These are phyloP conservation scores for Chlorella sp. DNA, from an alignment of 139 green algal species.

Conservation along the genomic window DNA sequence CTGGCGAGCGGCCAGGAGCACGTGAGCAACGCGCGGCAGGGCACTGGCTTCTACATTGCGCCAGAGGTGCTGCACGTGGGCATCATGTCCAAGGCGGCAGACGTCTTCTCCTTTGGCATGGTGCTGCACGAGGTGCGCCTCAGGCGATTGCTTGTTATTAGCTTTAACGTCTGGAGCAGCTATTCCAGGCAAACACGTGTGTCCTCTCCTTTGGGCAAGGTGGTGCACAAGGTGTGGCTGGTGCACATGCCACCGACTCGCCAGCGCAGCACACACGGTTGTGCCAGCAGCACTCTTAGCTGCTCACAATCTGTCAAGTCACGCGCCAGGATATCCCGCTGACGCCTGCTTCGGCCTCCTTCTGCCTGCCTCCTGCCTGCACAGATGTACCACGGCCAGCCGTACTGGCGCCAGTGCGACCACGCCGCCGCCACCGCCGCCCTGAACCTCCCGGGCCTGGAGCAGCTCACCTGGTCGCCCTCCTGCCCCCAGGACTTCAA, in stretches of 20 bases:
- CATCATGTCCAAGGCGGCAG: slow-evolving; percentile 13
- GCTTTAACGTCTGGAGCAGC: neutral
- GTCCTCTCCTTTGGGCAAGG: neutral
- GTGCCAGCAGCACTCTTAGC: too few relatives aligned
- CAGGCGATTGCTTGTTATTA: neutral
- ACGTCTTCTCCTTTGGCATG: slow-evolving; percentile 8
- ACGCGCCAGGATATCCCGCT: too few relatives aligned
- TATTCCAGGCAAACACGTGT: neutral
- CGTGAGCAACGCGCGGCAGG: slow-evolving; percentile 25
- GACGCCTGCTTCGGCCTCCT: neutral
- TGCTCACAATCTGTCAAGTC: too few relatives aligned
- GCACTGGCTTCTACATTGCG: slow-evolving; percentile 21
- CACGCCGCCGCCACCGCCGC: neutral
- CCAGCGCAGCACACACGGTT: too few relatives aligned
- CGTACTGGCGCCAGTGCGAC: neutral
- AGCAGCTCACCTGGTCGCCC: neutral
- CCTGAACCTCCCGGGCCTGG: neutral
- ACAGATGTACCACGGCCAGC: slow-evolving; percentile 9
- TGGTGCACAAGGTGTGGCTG: neutral
- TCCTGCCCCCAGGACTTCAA: neutral
- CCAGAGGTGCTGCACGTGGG: slow-evolving; percentile 17
- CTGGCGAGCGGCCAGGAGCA: slow-evolving; percentile 19
- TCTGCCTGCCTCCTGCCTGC: neutral
- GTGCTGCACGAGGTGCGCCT: slow-evolving; percentile 3
- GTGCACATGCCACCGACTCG: neutral